Evolutionary conservation across 202 grass and related monocot genomes (phyloP).

Genomic region (Panicum hallii): DNA sequence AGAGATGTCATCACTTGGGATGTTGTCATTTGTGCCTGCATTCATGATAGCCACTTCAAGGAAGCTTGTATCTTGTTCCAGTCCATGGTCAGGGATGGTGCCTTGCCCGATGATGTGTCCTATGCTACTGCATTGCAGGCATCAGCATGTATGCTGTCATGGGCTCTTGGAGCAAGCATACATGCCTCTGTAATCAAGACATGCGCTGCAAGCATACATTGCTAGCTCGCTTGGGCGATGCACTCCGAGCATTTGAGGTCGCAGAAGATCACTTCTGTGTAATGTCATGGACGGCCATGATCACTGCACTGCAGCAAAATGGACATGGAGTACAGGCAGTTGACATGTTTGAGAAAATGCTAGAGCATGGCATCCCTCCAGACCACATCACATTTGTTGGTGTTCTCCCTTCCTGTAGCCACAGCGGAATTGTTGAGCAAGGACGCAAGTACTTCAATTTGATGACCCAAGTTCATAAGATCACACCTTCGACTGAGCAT

Average conservation of each 20-base stretch:
- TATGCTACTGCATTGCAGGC: constrained; percentile 48
- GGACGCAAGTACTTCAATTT: constrained; percentile 59
- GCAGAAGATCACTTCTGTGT: constrained; percentile 42
- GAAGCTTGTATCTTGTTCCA: constrained; percentile 25
- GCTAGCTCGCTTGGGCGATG: constrained; percentile 52
- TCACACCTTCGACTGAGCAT: constrained; percentile 55
- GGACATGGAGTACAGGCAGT: constrained; percentile 46
- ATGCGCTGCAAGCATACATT: neutral
- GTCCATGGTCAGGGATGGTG: too few relatives aligned
- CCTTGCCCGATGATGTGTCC: constrained; percentile 56
- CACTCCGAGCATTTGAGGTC: constrained; percentile 37
- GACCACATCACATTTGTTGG: constrained; percentile 71
- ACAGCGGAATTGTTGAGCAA: constrained; percentile 54
- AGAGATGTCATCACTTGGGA: constrained; percentile 69
- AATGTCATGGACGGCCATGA: constrained; percentile 62
- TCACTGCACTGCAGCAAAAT: constrained; percentile 72
- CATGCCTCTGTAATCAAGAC: constrained; percentile 55
- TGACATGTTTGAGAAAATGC: constrained; percentile 49
- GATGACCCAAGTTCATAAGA: constrained; percentile 56
- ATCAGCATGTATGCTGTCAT: constrained; percentile 5
- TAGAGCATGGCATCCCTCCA: constrained; percentile 46
- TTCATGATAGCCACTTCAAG: neutral
- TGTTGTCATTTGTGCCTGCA: constrained; percentile 46
- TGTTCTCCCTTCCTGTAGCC: constrained; percentile 64
- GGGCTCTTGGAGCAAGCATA: constrained; percentile 48